phyloP scores from a whole-genome alignment of 768 basidiomycete genomes.

The Lentinula sp. region DNA sequence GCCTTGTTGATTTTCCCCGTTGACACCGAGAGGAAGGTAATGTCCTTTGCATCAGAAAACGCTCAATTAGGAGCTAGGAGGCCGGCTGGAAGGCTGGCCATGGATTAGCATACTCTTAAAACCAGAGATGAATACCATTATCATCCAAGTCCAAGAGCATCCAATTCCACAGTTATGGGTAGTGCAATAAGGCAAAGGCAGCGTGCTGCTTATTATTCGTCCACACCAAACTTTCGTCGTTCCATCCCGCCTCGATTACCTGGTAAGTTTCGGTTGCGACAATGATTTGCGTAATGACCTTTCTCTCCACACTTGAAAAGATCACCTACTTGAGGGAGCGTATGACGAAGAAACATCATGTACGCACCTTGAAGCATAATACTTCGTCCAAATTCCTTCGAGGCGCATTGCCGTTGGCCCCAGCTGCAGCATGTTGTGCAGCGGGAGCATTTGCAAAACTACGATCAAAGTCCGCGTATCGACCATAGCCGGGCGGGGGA shows the following conservation, averaged over 20 bases:
- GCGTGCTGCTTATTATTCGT: slow-evolving; percentile 5
- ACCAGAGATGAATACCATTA: too few relatives aligned
- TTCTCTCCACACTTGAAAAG: slow-evolving; percentile 72
- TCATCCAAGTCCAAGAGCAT: too few relatives aligned
- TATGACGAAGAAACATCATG: slow-evolving; percentile 1
- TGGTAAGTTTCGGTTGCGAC: slow-evolving; percentile 85
- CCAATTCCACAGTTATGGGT: too few relatives aligned
- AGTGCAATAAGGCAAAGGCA: too few relatives aligned
- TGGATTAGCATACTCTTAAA: too few relatives aligned
- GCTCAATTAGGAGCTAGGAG: too few relatives aligned
- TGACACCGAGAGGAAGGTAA: too few relatives aligned
- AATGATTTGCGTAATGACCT: slow-evolving; percentile 95
- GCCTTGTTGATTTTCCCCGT: too few relatives aligned
- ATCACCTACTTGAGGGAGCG: background rate
- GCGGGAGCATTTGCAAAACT: slow-evolving; percentile 31
- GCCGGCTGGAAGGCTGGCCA: too few relatives aligned
- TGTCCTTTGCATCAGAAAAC: too few relatives aligned
- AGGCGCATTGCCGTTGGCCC: slow-evolving; percentile 19
- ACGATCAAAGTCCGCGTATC: slow-evolving; percentile 75
- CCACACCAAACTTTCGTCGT: slow-evolving; percentile 35
- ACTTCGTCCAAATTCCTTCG: slow-evolving; percentile 81
- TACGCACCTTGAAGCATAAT: slow-evolving; percentile 75
- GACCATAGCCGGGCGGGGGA: slow-evolving; percentile 87
- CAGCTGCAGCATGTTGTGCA: slow-evolving; percentile 15
- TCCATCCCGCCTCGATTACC: slow-evolving; percentile 86